A percentile compares a stretch with the other conserved stretches of the same genome.
phyloP scores from a whole-genome alignment of 2,329 filamentous ascomycete genomes.

The Penicillium sp. region DNA sequence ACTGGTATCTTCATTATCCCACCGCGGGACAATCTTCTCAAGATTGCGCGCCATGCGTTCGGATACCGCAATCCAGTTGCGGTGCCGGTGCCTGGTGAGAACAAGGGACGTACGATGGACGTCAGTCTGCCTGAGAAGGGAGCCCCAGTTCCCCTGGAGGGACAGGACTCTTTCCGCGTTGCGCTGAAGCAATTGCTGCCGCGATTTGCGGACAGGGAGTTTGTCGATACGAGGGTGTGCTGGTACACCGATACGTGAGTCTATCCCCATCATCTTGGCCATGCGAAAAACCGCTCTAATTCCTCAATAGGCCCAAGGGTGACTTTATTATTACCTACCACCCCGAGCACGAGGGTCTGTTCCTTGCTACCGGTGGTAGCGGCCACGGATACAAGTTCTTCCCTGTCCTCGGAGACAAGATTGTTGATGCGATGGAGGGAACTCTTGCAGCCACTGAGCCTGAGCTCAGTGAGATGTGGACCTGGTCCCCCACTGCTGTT shows the following conservation, averaged over 20 bases:
- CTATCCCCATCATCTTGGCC: neutral
- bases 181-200: constrained; percentile 65
- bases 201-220: constrained; percentile 60
- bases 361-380: constrained; percentile 55
- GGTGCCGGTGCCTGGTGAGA: constrained; percentile 30
- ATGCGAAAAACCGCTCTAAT: neutral
- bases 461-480: constrained; percentile 46
- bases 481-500: constrained; percentile 34
- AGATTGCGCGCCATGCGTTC: constrained; percentile 69
- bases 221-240: constrained; percentile 65
- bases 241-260: constrained; percentile 73
- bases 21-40: constrained; percentile 59
- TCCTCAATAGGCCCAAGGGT: constrained; percentile 52
- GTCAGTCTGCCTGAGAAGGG: constrained; percentile 44
- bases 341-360: constrained; percentile 55
- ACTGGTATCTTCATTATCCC: constrained; percentile 59
- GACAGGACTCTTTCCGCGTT: constrained; percentile 60
- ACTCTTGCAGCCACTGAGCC: constrained; percentile 33
- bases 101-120: constrained; percentile 25
- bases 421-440: constrained; percentile 50
- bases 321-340: constrained; percentile 73
- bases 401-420: constrained; percentile 54
- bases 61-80: constrained; percentile 58
- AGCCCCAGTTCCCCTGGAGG: constrained; percentile 54
- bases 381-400: constrained; percentile 59